Evolutionary conservation across 1,284 basidiomycete genomes (phyloP), one percentile per base, ranked within the genome.

Genomic region (Inonotus obliquus): DNA sequence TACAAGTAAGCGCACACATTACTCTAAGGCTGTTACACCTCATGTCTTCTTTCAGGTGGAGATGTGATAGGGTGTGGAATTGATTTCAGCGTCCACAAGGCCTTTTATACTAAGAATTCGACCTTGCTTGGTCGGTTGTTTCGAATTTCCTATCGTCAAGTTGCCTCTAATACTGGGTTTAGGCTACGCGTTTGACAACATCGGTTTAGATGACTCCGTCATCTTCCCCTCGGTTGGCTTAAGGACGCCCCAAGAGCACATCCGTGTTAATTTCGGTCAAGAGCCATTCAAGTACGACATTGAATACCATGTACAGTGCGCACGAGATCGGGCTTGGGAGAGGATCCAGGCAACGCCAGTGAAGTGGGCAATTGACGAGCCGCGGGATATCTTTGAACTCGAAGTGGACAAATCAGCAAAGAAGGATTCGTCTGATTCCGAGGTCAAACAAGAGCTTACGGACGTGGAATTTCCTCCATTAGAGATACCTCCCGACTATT

Each of bases 81-180:
- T 62, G 93, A 97, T 74, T 95, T 92, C 69, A 87, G 85, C 23
- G 84, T 81, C 13, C 79, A 87, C 60, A 80, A 81, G 61, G 87
- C 86, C 0, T 97, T 98, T 75, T 96, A 89, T 72, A 97, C 95
- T 23, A 94, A 91, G 76, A 96, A 96, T 66, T 92, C 92, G 14
- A 74, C 77, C 39, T 80, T 91, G 64, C 77, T 96, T 54, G 91
- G 94, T 89, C 73, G 59, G 77, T 69, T 39, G 54, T 57, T 38
- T 49, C 60, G 49, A 13, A 44, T 19, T 32, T 27, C 6, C 19
- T 35, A 13, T 25, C n/a, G 25, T 21, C 11, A 44, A 4, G 9
- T 53, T 21, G 3, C 29, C 32, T 29, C 27, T 54, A n/a, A 63
- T 9, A 11, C 29, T 63, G 48, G 32, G 4, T 19, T 21, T 56